Evolutionary conservation across 257 asterid genomes (phyloP).

Genomic region (Nicotiana knightiana): DNA sequence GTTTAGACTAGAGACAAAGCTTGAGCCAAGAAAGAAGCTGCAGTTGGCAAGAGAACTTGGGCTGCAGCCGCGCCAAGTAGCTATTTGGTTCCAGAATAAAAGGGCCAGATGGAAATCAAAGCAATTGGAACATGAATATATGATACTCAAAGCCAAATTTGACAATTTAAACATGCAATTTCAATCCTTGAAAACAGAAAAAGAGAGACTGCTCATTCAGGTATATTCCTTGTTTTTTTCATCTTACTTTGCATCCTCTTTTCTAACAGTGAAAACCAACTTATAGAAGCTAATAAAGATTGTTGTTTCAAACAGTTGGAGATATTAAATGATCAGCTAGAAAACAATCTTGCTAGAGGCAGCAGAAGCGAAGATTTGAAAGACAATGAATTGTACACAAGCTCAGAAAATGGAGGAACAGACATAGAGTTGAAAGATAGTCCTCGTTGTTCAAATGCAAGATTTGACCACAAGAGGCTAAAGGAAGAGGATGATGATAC

Average conservation of each 20-base stretch:
- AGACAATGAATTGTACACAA: slow-evolving; percentile 11
- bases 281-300: neutral
- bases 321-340: slow-evolving; percentile 26
- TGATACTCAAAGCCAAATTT: slow-evolving; percentile 22
- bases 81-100: slow-evolving; percentile 74
- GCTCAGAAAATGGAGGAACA: neutral
- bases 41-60: slow-evolving; percentile 50
- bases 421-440: slow-evolving; percentile 12
- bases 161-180: slow-evolving; percentile 30
- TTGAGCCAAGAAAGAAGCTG: slow-evolving; percentile 47
- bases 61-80: slow-evolving; percentile 62
- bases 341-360: neutral
- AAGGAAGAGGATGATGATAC: neutral
- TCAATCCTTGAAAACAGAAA: slow-evolving; percentile 35
- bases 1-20: slow-evolving; percentile 41
- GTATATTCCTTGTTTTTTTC: slow-evolving; percentile 8
- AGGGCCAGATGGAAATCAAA: slow-evolving; percentile 69
- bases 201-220: slow-evolving; percentile 38
- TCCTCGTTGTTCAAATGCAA: neutral
- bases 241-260: neutral
- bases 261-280: neutral
- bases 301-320: slow-evolving; percentile 31
- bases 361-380: slow-evolving; percentile 13
- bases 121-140: slow-evolving; percentile 47
- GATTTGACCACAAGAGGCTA: neutral